Evolutionary conservation across 495 filamentous ascomycete genomes (phyloP), one percentile per base, ranked within the genome.

Genomic region (Acidiella bohemica): DNA sequence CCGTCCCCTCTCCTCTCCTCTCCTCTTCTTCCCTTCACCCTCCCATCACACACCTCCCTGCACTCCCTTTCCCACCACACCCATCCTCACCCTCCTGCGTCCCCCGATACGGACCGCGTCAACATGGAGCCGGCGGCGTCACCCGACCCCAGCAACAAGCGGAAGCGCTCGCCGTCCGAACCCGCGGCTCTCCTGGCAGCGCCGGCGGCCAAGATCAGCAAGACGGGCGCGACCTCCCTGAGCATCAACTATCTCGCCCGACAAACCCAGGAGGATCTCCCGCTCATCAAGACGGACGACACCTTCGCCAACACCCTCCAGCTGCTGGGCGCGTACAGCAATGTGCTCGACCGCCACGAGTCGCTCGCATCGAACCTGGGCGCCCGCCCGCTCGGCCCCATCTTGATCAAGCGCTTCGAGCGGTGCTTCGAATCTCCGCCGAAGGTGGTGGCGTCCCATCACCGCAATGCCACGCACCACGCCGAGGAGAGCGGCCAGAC

Each of bases 291-390:
- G 26, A 56, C 60, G 39, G 68, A 77, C 18, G 75, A 78, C 48
- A 67, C 59, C 25, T 68, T 80, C 46, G 70, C 76, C 28, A 64
- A 66, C 41, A 71, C 79, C 32, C 63, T 88, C 20, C 61, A 68
- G 25, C 66, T 85, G 42, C 73, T 93, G 49, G 68, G 69, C 50
- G 34, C 85, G 51, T 93, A 90, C 55, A 80, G 83, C 46, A 83
- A 78, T 31, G 81, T 92, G 14, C 65, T 93, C 16, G 78, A 83
- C 44, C 74, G 84, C 24, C 80, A 87, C 55, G 84, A 93, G 60
- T 84, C 79, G 51, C 74, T 93, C 39, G 84, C 84, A 30, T 75
- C 77, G 36, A 90, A 86, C 53, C 67, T 93, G 13, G 84, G 84
- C 52, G 84, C 83, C 30, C 79, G 83, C 39, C 81, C 85, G 11